Base-by-base conservation (phyloP, 352 stramenopile species). In the Thalassiosira mediterranea region DNA sequence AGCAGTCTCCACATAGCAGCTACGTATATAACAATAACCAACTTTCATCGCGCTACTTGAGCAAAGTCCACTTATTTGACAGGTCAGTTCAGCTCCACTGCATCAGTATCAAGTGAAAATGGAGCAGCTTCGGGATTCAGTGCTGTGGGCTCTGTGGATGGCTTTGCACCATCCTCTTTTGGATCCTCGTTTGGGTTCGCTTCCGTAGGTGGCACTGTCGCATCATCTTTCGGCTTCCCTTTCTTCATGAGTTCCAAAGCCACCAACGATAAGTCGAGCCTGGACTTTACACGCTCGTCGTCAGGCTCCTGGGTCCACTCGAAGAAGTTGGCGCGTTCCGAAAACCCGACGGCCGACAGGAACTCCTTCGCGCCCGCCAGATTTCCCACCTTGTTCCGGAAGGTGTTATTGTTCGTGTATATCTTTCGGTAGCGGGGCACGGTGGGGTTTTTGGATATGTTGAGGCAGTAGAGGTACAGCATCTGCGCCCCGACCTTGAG, bases 371-470 rank as follows among this genome's bases (percentile, higher is more conserved):
- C 79, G 53, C 87, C 87, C 0, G 44, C 10, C 4, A 92, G 28
- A 17, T 75, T 62, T 28, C 86, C 76, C 40, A 92, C 75, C 37
- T 89, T 90, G 5, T 69, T 74, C 25, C 74, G 53, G 64, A 87
- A 92, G 23, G 59, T 89, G 31, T 83, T 79, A 65, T 90, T 91
- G 13, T 79, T 84, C 4, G 78, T 91, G 54, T 86, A 90, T 54
- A 92, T 90, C 62, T 91, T 90, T 11, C 84, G 79, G 74, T 91
- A 91, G 11, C 84, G 59, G 26, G 79, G 79, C 37, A 88, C 67
- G 5, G 63, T 63, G 29, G 84, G 76, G 49, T 90, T 85, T 46
- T 77, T 79, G 5, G 67, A 87, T 23, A 92, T 70, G 49, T 92
- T 90, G 29, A 74, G 46, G 19, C 87, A 74, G 56, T 92, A 92